phyloP scores from a whole-genome alignment of 495 filamentous ascomycete genomes.

The Penicillium robsamsonii region DNA sequence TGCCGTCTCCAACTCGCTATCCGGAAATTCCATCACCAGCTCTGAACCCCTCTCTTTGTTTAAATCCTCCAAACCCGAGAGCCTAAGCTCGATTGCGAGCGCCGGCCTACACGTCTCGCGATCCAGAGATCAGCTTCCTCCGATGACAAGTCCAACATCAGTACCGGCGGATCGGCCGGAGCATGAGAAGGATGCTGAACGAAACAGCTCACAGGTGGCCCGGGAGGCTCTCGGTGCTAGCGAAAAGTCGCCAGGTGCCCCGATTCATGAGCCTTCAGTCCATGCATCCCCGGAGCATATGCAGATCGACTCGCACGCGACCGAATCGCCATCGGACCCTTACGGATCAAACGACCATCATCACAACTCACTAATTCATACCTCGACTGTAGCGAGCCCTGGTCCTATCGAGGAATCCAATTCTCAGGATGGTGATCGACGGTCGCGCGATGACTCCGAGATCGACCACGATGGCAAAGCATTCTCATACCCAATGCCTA shows the following conservation, averaged over 20 bases:
- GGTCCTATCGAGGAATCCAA: slow-evolving; percentile 46
- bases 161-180: slow-evolving; percentile 37
- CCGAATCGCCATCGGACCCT: slow-evolving; percentile 28
- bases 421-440: slow-evolving; percentile 45
- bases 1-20: slow-evolving; percentile 39
- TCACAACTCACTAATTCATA: slow-evolving; percentile 36
- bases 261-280: slow-evolving; percentile 29
- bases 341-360: slow-evolving; percentile 35
- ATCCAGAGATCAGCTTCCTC: slow-evolving; percentile 33
- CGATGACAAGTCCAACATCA: slow-evolving; percentile 32
- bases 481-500: slow-evolving; percentile 53
- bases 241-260: slow-evolving; percentile 36
- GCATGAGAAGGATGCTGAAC: slow-evolving; percentile 38
- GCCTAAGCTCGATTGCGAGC: slow-evolving; percentile 46
- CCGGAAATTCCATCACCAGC: slow-evolving; percentile 31
- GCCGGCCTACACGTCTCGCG: slow-evolving; percentile 47
- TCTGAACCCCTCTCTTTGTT: slow-evolving; percentile 37
- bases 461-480: slow-evolving; percentile 49
- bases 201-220: slow-evolving; percentile 44
- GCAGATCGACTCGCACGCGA: slow-evolving; percentile 43
- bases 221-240: slow-evolving; percentile 45
- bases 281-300: slow-evolving; percentile 43
- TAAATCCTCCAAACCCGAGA: slow-evolving; percentile 42
- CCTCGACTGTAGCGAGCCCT: slow-evolving; percentile 47
- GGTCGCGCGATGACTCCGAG: slow-evolving; percentile 37